Evolutionary conservation across 768 basidiomycete genomes (phyloP).

Genomic region (Suillus cothurnatus): DNA sequence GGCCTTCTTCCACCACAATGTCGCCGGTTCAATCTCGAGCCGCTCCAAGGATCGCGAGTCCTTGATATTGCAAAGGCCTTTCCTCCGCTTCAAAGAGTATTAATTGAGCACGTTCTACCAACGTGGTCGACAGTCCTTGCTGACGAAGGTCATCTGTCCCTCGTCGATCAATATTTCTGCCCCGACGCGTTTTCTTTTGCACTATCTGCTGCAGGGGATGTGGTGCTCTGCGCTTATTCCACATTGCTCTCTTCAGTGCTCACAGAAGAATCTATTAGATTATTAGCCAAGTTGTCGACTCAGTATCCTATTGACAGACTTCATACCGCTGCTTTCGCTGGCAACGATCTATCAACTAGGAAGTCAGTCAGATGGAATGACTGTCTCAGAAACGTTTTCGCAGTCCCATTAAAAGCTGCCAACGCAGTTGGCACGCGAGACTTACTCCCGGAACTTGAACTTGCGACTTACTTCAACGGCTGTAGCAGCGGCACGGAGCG

Average conservation of each 20-base stretch:
- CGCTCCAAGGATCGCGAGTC: slow-evolving; percentile 28
- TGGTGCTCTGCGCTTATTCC: slow-evolving; percentile 64
- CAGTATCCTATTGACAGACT: slow-evolving; percentile 74
- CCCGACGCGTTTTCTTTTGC: slow-evolving; percentile 63
- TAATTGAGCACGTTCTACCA: slow-evolving; percentile 67
- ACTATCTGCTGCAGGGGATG: slow-evolving; percentile 48
- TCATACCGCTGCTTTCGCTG: slow-evolving; percentile 51
- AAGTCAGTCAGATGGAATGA: slow-evolving; percentile 69
- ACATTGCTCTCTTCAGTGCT: slow-evolving; percentile 58
- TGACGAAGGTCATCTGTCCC: slow-evolving; percentile 44
- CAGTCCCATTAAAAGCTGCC: slow-evolving; percentile 76
- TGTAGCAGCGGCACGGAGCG: slow-evolving; percentile 55
- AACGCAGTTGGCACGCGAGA: slow-evolving; percentile 59
- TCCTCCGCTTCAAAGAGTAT: slow-evolving; percentile 61
- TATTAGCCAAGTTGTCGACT: slow-evolving; percentile 55
- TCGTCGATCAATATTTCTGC: slow-evolving; percentile 74
- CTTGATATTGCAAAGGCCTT: slow-evolving; percentile 36
- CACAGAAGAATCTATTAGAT: slow-evolving; percentile 47
- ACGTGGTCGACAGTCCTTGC: slow-evolving; percentile 63
- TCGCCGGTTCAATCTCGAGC: slow-evolving; percentile 42
- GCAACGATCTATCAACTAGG: slow-evolving; percentile 21
- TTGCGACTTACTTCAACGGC: slow-evolving; percentile 56
- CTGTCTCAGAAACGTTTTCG: slow-evolving; percentile 61
- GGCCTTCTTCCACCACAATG: slow-evolving; percentile 64
- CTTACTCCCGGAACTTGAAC: slow-evolving; percentile 53